Conservation (phyloP, 805 yeast species). For the Jamesozyma piceae region DNA sequence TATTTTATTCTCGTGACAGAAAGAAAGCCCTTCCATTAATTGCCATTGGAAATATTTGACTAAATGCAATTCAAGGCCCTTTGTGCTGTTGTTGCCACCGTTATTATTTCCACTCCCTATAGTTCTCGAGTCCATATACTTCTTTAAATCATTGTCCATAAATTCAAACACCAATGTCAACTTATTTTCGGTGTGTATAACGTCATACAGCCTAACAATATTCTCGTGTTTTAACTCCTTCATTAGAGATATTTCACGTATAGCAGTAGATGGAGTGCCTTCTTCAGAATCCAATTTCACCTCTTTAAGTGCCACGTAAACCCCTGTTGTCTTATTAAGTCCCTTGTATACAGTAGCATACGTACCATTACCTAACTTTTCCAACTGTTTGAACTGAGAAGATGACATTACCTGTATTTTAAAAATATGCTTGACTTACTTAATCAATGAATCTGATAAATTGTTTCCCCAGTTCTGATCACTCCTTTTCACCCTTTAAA, state of each 20-base stretch:
- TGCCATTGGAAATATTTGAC: constrained; percentile 91
- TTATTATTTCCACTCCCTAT: constrained; percentile 9
- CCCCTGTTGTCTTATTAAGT: constrained; percentile 78
- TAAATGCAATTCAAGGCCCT: constrained; percentile 39
- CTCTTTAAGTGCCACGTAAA: constrained; percentile 93
- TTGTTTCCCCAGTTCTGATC: no score
- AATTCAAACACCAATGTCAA: constrained; percentile 88
- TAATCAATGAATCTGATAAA: no score
- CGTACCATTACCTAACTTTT: constrained; percentile 50
- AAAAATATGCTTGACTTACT: no score
- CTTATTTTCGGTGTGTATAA: constrained; percentile 92
- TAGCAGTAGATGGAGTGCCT: constrained; percentile 98
- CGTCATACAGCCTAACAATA: constrained; percentile 83
- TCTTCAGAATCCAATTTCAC: constrained; percentile 94
- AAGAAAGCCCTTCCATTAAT: constrained; percentile 78
- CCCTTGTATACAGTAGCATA: constrained; percentile 98
- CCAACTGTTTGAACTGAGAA: constrained; percentile 30
- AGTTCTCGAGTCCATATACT: constrained; percentile 76
- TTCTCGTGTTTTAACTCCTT: constrained; percentile 91
- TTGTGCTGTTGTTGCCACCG: constrained; percentile 16
- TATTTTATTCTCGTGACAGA: constrained; percentile 91
- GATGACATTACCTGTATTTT: constrained; percentile 11
- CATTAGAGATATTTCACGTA: constrained; percentile 86
- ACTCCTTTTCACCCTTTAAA: no score
- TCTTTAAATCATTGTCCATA: constrained; percentile 87